Percentiles rank a stretch among this genome's conserved stretches.
Evolutionary conservation across 2,329 filamentous ascomycete species (phyloP).

Genomic region (Cladophialophora yegresii): DNA sequence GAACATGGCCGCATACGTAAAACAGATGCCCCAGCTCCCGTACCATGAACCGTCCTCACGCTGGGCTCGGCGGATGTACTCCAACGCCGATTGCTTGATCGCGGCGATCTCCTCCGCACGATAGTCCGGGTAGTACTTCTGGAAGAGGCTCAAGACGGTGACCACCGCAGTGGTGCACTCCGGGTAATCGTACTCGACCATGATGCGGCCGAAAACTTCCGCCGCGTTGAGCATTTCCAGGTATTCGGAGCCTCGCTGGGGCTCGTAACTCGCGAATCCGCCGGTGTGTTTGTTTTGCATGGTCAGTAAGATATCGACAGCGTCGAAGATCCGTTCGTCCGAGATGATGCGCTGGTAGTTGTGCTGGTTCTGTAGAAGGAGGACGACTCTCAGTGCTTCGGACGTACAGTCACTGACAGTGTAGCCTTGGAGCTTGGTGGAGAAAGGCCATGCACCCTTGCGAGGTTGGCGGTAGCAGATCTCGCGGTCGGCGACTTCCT

Average conservation of each 20-base stretch:
- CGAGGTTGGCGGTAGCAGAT: constrained; percentile 85
- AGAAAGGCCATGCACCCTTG: constrained; percentile 96
- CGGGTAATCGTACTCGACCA: constrained; percentile 98
- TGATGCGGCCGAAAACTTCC: constrained; percentile 94
- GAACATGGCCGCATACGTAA: constrained; percentile 97
- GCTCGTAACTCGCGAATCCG: constrained; percentile 88
- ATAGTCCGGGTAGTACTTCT: constrained; percentile 78
- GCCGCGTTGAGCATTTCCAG: constrained; percentile 90
- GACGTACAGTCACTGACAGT: constrained; percentile 93
- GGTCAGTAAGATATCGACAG: constrained; percentile 83
- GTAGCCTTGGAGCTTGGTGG: constrained; percentile 88
- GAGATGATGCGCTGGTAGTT: constrained; percentile 74
- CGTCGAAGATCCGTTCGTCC: constrained; percentile 77
- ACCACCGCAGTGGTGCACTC: constrained; percentile 97
- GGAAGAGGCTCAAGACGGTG: constrained; percentile 81
- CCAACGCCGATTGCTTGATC: constrained; percentile 72
- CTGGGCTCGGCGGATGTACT: constrained; percentile 81
- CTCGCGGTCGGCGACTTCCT: constrained; percentile 74
- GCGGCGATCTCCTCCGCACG: constrained; percentile 70
- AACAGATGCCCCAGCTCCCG: constrained; percentile 96
- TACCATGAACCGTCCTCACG: constrained; percentile 90
- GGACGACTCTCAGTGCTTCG: constrained; percentile 82
- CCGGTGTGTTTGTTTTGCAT: constrained; percentile 82
- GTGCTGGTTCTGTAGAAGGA: constrained; percentile 77
- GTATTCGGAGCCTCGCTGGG: constrained; percentile 71